These are phyloP conservation scores for Lactarius deliciosus DNA, from an alignment of 768 basidiomycete genomes.

Conservation along the genomic window DNA sequence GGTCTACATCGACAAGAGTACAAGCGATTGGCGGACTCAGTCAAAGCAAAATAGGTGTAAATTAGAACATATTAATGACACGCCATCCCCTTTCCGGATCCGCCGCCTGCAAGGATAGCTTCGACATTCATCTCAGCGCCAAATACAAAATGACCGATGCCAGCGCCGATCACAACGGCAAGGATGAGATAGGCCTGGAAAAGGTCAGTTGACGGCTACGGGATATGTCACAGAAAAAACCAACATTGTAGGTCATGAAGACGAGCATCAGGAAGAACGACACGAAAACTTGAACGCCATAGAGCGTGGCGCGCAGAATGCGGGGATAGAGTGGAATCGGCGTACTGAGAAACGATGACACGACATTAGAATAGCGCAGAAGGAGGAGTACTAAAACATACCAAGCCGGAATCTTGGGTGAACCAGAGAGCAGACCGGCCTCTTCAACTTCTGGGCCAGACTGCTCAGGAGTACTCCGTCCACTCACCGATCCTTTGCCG, in stretches of 20 bases:
- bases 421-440: slow-evolving; percentile 53
- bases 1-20: not conserved
- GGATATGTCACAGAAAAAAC: slow-evolving; percentile 34
- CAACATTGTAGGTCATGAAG: slow-evolving; percentile 95
- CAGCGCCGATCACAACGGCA: slow-evolving; percentile 81
- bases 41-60: not conserved
- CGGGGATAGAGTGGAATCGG: slow-evolving; percentile 52
- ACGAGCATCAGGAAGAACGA: slow-evolving; percentile 94
- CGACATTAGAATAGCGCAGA: not conserved
- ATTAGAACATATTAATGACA: slow-evolving; percentile 58
- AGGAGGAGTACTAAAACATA: slow-evolving; percentile 35
- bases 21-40: not conserved
- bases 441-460: slow-evolving; percentile 46
- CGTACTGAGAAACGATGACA: slow-evolving; percentile 38
- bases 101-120: slow-evolving; percentile 47
- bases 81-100: slow-evolving; percentile 62
- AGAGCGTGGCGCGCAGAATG: slow-evolving; percentile 61
- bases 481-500: slow-evolving; percentile 41
- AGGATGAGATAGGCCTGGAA: slow-evolving; percentile 80
- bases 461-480: slow-evolving; percentile 43
- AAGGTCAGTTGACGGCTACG: slow-evolving; percentile 9
- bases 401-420: slow-evolving; percentile 43
- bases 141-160: slow-evolving; percentile 79
- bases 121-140: slow-evolving; percentile 63
- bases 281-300: slow-evolving; percentile 73